A percentile compares a stretch with the other conserved stretches of the same genome.
Evolutionary conservation across 2,329 filamentous ascomycete genomes (phyloP).

Genomic region (Westerdykella ornata): DNA sequence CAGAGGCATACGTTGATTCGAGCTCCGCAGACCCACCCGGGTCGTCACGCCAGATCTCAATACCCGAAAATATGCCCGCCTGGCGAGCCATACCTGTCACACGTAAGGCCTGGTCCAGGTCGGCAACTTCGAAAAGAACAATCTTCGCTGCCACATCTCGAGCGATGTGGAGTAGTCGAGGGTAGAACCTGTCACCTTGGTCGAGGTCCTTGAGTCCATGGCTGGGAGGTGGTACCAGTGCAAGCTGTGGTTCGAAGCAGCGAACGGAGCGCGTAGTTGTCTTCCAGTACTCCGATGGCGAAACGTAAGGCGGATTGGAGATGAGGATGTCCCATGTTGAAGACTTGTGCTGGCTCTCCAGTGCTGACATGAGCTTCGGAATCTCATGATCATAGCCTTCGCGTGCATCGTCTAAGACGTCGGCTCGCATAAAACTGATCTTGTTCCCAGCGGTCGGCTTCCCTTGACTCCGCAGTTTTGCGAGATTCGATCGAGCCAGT

Average conservation of each 20-base stretch:
- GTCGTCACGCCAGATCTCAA: conserved; percentile 69
- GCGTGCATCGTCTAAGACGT: conserved; percentile 47
- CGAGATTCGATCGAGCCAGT: conserved; percentile 60
- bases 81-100: conserved; percentile 48
- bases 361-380: conserved; percentile 11
- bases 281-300: conserved; percentile 52
- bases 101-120: conserved; percentile 58
- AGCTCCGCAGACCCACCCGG: conserved; percentile 10
- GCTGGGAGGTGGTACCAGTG: conserved; percentile 53
- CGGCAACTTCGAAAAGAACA: conserved; percentile 65
- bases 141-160: conserved; percentile 46
- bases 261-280: conserved; percentile 69
- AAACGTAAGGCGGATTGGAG: conserved; percentile 90
- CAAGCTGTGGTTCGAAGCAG: conserved; percentile 71
- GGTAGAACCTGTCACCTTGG: conserved; percentile 59
- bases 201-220: conserved; percentile 15
- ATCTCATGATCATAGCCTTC: conserved; percentile 21
- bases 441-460: conserved; percentile 11
- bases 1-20: neutral
- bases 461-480: conserved; percentile 22
- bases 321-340: conserved; percentile 57
- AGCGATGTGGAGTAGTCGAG: conserved; percentile 54
- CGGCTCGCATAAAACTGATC: conserved; percentile 44
- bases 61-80: conserved; percentile 27
- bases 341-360: conserved; percentile 12